Evolutionary conservation across 331 rosid genomes (phyloP).

Genomic region (Saraca asoca): DNA sequence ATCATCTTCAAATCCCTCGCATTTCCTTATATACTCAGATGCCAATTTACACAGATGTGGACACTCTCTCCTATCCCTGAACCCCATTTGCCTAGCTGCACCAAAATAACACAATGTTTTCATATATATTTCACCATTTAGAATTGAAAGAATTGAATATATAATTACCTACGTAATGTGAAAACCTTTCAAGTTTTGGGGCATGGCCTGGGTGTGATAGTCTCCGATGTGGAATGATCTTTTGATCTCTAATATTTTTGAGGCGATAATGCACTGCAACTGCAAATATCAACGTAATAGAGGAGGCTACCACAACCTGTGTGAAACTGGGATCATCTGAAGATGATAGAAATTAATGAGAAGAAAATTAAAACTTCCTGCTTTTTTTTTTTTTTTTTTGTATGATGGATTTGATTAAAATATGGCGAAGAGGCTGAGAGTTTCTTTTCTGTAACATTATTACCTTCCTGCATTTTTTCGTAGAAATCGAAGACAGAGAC

Average conservation of each 20-base stretch:
- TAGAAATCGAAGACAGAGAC: slow-evolving; percentile 33
- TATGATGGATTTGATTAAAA: background rate
- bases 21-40: slow-evolving; percentile 75
- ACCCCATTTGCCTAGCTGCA: slow-evolving; percentile 97
- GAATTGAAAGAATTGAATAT: slow-evolving; percentile 2
- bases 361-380: slow-evolving; percentile 9
- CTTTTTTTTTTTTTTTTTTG: background rate
- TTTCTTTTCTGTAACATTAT: background rate
- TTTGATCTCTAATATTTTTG: slow-evolving; percentile 48
- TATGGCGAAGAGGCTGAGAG: background rate
- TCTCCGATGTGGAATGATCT: slow-evolving; percentile 64
- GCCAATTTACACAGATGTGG: slow-evolving; percentile 87
- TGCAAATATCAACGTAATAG: slow-evolving; percentile 64
- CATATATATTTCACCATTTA: background rate
- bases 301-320: slow-evolving; percentile 65
- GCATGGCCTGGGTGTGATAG: slow-evolving; percentile 43
- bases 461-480: slow-evolving; percentile 69
- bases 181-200: slow-evolving; percentile 75
- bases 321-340: slow-evolving; percentile 58
- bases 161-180: slow-evolving; percentile 81
- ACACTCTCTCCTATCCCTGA: slow-evolving; percentile 70
- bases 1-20: slow-evolving; percentile 78
- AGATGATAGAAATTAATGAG: slow-evolving; percentile 30
- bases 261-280: slow-evolving; percentile 62
- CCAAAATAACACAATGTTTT: slow-evolving; percentile 1